These are phyloP conservation scores for Verruconis gallopava DNA, from an alignment of 2,329 filamentous ascomycete species.

Conservation along the genomic window DNA sequence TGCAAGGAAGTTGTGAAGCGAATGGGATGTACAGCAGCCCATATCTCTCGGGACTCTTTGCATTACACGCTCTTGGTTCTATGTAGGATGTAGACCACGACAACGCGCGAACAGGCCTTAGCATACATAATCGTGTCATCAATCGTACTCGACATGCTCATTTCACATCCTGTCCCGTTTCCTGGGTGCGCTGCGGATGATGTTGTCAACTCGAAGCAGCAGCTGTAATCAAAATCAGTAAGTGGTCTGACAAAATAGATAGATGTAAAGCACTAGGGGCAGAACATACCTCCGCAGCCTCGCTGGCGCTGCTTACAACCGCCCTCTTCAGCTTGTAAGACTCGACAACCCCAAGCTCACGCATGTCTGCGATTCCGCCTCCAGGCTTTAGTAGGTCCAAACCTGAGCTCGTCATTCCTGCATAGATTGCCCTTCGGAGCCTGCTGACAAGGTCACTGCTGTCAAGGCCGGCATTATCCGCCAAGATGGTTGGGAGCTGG, in stretches of 20 bases:
- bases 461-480: conserved; percentile 93
- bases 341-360: conserved; percentile 87
- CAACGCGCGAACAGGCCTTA: too few species aligned
- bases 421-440: conserved; percentile 86
- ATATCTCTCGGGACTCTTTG: too few species aligned
- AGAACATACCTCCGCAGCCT: conserved; percentile 77
- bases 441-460: conserved; percentile 87
- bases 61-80: too few species aligned
- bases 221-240: conserved; percentile 43
- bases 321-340: conserved; percentile 98
- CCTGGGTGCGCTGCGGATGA: conserved; percentile 85
- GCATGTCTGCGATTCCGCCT: conserved; percentile 90
- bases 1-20: too few species aligned
- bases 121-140: too few species aligned
- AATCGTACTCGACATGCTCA: too few species aligned
- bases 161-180: conserved; percentile 68
- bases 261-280: background rate
- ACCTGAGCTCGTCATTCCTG: conserved; percentile 83
- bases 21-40: too few species aligned
- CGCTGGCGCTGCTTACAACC: conserved; percentile 91
- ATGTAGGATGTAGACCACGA: too few species aligned
- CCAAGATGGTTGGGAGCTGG: conserved; percentile 90
- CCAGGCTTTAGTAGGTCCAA: conserved; percentile 81
- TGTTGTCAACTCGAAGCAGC: conserved; percentile 89
- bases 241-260: conserved; percentile 9